These are phyloP conservation scores for Ascochyta fabae DNA, from an alignment of 2,329 filamentous ascomycete species.

Conservation along the genomic window DNA sequence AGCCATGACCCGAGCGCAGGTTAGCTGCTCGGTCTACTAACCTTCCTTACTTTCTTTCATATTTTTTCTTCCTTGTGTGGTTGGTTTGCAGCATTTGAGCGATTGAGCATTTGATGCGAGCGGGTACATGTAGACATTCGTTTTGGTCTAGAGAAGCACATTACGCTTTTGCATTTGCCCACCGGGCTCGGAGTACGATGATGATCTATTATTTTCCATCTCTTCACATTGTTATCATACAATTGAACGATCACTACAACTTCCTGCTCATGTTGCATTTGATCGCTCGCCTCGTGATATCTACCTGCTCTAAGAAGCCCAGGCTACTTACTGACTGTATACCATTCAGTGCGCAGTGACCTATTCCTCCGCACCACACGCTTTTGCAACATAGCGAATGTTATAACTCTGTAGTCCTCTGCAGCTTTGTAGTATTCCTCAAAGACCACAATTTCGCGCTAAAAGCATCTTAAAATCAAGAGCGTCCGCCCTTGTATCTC, in stretches of 20 bases:
- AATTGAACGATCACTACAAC: background rate
- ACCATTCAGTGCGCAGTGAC: too few relatives aligned
- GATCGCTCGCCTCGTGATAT: background rate
- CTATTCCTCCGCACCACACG: too few relatives aligned
- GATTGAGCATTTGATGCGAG: constrained; percentile 16
- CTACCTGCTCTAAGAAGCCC: too few relatives aligned
- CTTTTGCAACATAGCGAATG: too few relatives aligned
- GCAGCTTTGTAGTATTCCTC: too few relatives aligned
- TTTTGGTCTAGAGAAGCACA: background rate
- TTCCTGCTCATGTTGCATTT: background rate
- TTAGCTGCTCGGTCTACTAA: constrained; percentile 44
- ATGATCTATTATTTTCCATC: background rate
- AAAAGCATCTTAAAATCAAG: too few relatives aligned
- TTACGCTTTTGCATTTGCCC: background rate
- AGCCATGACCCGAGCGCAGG: constrained; percentile 49
- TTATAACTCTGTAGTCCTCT: too few relatives aligned
- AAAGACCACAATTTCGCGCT: too few relatives aligned
- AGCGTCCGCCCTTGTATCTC: too few relatives aligned
- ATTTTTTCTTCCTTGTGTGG: background rate
- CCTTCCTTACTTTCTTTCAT: background rate
- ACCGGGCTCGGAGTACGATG: background rate
- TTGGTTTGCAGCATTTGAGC: constrained; percentile 17
- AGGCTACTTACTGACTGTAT: too few relatives aligned
- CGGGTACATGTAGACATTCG: constrained; percentile 17
- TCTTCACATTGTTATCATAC: background rate